Percentiles rank a stretch among this genome's conserved stretches.
Conservation (phyloP, 805 yeast species). For the Lachancea fermentati region DNA sequence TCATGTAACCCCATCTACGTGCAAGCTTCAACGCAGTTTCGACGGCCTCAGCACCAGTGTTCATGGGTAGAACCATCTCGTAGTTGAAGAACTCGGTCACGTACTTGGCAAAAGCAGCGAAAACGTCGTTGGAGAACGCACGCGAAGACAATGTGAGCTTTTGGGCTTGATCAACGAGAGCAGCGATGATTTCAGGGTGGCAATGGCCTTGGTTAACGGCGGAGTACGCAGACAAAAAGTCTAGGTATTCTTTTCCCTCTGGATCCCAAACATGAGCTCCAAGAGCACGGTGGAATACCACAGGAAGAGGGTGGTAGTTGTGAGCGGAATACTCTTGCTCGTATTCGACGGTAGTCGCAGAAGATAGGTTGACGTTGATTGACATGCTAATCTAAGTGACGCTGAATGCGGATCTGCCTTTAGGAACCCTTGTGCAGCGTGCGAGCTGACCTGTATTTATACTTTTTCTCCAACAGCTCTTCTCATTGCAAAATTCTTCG, state of each 20-base stretch:
- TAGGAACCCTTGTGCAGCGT: too few relatives aligned
- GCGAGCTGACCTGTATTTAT: too few relatives aligned
- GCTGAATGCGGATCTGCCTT: too few relatives aligned
- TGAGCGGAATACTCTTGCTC: slow-evolving; percentile 88
- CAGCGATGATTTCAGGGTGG: slow-evolving; percentile 85
- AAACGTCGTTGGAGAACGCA: slow-evolving; percentile 86
- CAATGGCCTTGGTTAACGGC: slow-evolving; percentile 99
- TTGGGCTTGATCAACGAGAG: slow-evolving; percentile 82
- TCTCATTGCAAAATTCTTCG: too few relatives aligned
- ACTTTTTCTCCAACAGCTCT: too few relatives aligned
- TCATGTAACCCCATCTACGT: slow-evolving; percentile 93
- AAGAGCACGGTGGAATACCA: slow-evolving; percentile 76
- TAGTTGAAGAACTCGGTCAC: slow-evolving; percentile 84
- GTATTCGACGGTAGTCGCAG: slow-evolving; percentile 56
- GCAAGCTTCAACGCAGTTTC: slow-evolving; percentile 93
- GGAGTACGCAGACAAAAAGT: slow-evolving; percentile 89
- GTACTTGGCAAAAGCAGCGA: slow-evolving; percentile 81
- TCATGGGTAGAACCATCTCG: slow-evolving; percentile 95
- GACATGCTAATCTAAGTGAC: not conserved
- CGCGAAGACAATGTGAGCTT: slow-evolving; percentile 81
- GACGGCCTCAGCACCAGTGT: slow-evolving; percentile 98
- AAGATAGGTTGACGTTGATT: slow-evolving; percentile 45
- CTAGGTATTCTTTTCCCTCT: slow-evolving; percentile 90
- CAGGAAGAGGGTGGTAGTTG: slow-evolving; percentile 95
- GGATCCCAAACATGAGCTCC: slow-evolving; percentile 99